These are phyloP conservation scores for Penicillium antarcticum DNA, from an alignment of 495 filamentous ascomycete genomes.

Conservation along the genomic window DNA sequence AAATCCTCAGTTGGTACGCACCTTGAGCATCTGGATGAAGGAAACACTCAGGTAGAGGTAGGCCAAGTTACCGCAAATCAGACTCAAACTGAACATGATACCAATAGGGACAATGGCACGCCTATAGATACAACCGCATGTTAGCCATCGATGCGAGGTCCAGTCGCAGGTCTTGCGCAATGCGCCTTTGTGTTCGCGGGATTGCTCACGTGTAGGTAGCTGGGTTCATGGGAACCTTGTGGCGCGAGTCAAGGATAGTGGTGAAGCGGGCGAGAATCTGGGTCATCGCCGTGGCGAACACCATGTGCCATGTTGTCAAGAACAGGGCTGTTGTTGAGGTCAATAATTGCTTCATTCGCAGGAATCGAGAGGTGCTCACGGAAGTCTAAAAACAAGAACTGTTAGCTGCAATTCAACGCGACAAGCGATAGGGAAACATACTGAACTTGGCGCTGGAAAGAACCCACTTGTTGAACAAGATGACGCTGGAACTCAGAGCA, in stretches of 20 bases:
- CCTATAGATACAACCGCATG: constrained; percentile 10
- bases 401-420: constrained; percentile 15
- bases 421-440: constrained; percentile 43
- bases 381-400: constrained; percentile 30
- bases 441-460: constrained; percentile 72
- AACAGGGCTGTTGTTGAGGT: constrained; percentile 49
- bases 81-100: constrained; percentile 81
- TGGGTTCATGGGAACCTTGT: constrained; percentile 84
- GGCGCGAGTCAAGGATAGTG: constrained; percentile 74
- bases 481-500: constrained; percentile 79
- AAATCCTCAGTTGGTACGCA: constrained; percentile 20
- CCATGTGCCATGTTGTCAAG: constrained; percentile 84
- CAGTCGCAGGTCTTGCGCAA: neutral
- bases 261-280: constrained; percentile 81
- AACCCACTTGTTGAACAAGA: constrained; percentile 98
- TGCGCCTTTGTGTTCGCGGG: neutral
- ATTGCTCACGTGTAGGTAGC: constrained; percentile 63
- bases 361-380: constrained; percentile 16
- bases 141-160: neutral
- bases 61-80: constrained; percentile 87
- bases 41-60: constrained; percentile 86
- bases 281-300: constrained; percentile 81
- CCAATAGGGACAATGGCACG: constrained; percentile 86
- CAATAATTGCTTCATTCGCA: neutral
- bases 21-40: constrained; percentile 96